phyloP scores from a whole-genome alignment of 345 rosid genomes.

The Hibiscus tridactylites region DNA sequence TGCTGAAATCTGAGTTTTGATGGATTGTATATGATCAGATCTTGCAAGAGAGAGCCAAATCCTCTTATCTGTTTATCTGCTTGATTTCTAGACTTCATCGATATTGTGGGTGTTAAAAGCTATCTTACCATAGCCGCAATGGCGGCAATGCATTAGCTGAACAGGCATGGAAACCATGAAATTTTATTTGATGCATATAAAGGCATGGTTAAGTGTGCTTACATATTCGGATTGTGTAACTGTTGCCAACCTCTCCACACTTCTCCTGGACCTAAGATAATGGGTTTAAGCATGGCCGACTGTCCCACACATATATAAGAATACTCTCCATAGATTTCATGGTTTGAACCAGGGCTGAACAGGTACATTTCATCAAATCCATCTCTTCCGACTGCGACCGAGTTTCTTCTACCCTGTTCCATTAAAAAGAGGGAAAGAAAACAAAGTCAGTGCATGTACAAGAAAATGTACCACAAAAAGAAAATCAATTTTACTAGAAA shows the following conservation, averaged over 20 bases:
- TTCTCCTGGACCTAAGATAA: conserved; percentile 47
- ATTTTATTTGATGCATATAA: neutral
- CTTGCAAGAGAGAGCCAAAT: neutral
- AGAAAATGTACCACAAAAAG: neutral
- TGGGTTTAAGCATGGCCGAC: conserved; percentile 54
- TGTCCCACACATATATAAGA: conserved; percentile 65
- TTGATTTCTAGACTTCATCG: too few relatives aligned
- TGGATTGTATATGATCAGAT: neutral
- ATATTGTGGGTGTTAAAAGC: too few relatives aligned
- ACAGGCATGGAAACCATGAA: neutral
- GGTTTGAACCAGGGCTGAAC: conserved; percentile 71
- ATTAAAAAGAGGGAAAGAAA: neutral
- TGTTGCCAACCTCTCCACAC: conserved; percentile 65
- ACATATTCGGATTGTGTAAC: conserved; percentile 67
- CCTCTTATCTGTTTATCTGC: neutral
- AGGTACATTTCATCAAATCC: conserved; percentile 73
- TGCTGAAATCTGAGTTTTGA: neutral
- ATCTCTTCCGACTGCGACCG: conserved; percentile 53
- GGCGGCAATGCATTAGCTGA: too few relatives aligned
- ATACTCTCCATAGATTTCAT: conserved; percentile 60
- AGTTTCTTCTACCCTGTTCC: conserved; percentile 79
- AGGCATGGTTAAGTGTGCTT: neutral
- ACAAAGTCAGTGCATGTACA: neutral
- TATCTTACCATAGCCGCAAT: too few relatives aligned
- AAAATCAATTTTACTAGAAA: neutral